Conservation (phyloP, 106 monocot species). For the Ottelia alismoides region DNA sequence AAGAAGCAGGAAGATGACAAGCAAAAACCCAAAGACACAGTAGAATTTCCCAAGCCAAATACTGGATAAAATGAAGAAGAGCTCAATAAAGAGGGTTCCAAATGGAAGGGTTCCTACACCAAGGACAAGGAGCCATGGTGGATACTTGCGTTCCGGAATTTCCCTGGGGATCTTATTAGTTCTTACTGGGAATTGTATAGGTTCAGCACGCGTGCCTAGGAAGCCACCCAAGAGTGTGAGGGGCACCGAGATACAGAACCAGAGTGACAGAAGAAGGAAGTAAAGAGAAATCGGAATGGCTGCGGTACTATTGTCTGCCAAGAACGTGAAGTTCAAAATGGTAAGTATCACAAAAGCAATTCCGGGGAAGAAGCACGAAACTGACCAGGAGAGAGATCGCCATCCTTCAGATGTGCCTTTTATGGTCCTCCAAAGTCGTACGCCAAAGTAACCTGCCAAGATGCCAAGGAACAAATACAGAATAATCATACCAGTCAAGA, state of each 20-base stretch:
- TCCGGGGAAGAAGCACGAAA: conserved; percentile 21
- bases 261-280: conserved; percentile 21
- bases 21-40: conserved; percentile 17
- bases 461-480: conserved; percentile 44
- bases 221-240: conserved; percentile 24
- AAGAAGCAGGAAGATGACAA: conserved; percentile 17
- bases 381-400: conserved; percentile 18
- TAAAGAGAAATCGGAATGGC: conserved; percentile 15
- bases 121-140: conserved; percentile 30
- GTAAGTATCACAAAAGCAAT: conserved; percentile 13
- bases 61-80: conserved; percentile 23
- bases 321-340: conserved; percentile 14
- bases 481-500: conserved; percentile 46
- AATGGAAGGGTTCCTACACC: conserved; percentile 20
- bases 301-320: conserved; percentile 14
- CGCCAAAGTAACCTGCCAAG: conserved; percentile 34
- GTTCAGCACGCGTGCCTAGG: conserved; percentile 5
- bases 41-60: conserved; percentile 21
- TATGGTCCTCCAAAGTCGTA: conserved; percentile 43
- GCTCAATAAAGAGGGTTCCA: conserved; percentile 29
- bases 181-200: conserved; percentile 12
- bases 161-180: conserved; percentile 22
- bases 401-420: conserved; percentile 43
- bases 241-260: conserved; percentile 31
- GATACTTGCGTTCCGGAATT: conserved; percentile 14